Evolutionary conservation across 306 rosid species (phyloP).

Genomic region (Fagus crenata): DNA sequence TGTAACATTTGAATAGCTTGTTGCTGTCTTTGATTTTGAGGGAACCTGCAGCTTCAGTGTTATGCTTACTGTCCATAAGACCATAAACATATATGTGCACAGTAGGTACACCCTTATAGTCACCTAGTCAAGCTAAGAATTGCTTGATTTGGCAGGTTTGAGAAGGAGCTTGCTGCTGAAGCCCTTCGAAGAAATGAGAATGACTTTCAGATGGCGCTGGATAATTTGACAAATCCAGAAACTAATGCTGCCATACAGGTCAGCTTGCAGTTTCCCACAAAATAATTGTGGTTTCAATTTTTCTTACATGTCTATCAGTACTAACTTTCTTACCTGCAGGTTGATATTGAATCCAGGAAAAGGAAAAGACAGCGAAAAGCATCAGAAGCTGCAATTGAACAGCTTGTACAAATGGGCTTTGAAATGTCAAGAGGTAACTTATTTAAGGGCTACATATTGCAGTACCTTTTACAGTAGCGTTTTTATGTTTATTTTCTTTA

Average conservation of each 20-base stretch:
- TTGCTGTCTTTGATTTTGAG: not conserved
- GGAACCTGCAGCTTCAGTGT: conserved; percentile 3
- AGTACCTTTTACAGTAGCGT: not conserved
- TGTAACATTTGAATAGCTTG: not conserved
- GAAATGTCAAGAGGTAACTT: conserved; percentile 69
- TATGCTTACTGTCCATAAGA: not conserved
- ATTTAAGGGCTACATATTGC: not conserved
- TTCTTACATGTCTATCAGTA: not conserved
- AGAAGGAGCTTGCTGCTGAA: conserved; percentile 84
- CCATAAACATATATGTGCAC: not conserved
- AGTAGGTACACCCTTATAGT: not conserved
- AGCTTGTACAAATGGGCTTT: conserved; percentile 71
- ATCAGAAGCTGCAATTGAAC: conserved; percentile 52
- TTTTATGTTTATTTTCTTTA: not conserved
- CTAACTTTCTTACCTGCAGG: conserved; percentile 47
- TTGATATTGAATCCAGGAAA: conserved; percentile 62
- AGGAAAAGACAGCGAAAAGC: conserved; percentile 51
- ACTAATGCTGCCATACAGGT: conserved; percentile 77
- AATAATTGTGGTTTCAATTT: not conserved
- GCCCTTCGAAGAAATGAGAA: conserved; percentile 88
- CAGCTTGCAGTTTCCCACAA: conserved; percentile 3
- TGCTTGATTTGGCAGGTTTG: conserved; percentile 53
- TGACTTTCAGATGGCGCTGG: conserved; percentile 70
- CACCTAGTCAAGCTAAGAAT: conserved; percentile 14
- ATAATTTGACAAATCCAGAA: conserved; percentile 83